A percentile compares a stretch with the other conserved stretches of the same genome.
Conservation (phyloP, 1,139 yeast species). For the Kluyveromyces marxianus region DNA sequence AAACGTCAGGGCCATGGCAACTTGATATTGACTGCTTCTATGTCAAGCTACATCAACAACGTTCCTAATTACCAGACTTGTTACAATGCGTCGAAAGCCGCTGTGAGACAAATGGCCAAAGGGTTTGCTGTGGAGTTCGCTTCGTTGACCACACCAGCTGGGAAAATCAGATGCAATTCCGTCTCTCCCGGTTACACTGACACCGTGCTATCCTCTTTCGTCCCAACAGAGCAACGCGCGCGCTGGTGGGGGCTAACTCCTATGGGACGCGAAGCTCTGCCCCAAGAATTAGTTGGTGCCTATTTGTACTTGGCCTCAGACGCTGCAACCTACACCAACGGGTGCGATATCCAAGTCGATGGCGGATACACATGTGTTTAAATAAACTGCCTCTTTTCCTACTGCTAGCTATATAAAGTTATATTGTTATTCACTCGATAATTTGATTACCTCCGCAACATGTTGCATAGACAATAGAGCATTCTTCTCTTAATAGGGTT, state of each 20-base stretch:
- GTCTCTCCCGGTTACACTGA: constrained; percentile 82
- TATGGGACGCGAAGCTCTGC: constrained; percentile 70
- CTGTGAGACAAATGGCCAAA: constrained; percentile 65
- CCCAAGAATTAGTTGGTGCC: constrained; percentile 80
- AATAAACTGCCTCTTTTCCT: neutral
- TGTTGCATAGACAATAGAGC: no score
- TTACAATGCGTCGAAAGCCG: constrained; percentile 89
- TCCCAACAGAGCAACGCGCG: constrained; percentile 44
- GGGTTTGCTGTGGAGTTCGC: constrained; percentile 90
- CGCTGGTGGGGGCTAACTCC: constrained; percentile 72
- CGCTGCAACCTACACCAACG: constrained; percentile 79
- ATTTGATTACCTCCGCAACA: no score
- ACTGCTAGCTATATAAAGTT: no score
- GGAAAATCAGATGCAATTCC: constrained; percentile 46
- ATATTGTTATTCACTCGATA: no score
- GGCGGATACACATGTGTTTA: constrained; percentile 54
- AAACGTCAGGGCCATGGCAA: constrained; percentile 64
- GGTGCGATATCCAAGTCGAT: constrained; percentile 71
- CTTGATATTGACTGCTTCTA: constrained; percentile 79
- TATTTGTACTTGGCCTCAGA: constrained; percentile 77
- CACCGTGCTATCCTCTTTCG: constrained; percentile 62
- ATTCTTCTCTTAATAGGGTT: no score
- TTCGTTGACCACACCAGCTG: constrained; percentile 55
- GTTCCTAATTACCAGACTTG: constrained; percentile 84
- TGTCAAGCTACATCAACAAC: constrained; percentile 85